phyloP scores from a whole-genome alignment of 805 yeast genomes.

The Maudiozyma turicensis region DNA sequence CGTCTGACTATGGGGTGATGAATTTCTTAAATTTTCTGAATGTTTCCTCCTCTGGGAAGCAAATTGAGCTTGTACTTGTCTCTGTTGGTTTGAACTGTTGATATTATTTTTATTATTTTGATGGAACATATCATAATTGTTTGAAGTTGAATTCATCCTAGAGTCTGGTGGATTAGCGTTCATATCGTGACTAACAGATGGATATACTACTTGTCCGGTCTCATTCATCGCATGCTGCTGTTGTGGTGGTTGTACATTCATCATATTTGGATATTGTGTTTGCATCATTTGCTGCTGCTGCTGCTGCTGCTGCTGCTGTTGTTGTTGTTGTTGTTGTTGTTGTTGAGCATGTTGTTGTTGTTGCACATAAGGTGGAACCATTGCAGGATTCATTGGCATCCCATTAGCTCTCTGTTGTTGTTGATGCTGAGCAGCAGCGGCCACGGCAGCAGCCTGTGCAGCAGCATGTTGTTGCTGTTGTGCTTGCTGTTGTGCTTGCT shows the following conservation, averaged over 20 bases:
- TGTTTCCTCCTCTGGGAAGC: constrained; percentile 1
- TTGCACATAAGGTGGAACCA: neutral
- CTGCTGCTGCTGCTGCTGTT: neutral
- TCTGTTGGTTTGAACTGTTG: neutral
- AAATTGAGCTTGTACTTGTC: constrained; percentile 1
- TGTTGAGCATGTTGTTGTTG: constrained; percentile 1
- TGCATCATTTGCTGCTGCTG: constrained; percentile 6
- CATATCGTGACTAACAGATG: neutral
- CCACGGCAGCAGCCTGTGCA: neutral
- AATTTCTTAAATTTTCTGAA: neutral
- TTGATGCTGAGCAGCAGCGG: constrained; percentile 1
- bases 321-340: constrained; percentile 1
- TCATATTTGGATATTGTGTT: neutral
- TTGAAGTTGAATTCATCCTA: neutral
- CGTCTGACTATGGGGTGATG: neutral
- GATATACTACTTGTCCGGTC: neutral
- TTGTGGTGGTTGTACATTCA: neutral
- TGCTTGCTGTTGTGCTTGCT: neutral
- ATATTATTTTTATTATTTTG: too few relatives aligned
- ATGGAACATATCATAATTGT: too few relatives aligned
- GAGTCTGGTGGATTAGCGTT: neutral
- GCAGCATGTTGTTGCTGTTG: neutral
- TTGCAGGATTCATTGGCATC: neutral
- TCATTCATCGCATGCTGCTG: neutral
- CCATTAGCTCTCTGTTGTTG: neutral